A percentile compares a stretch with the other conserved stretches of the same genome.
These are phyloP conservation scores for Daldinia bambusicola DNA, from an alignment of 495 filamentous ascomycete species.

Conservation along the genomic window DNA sequence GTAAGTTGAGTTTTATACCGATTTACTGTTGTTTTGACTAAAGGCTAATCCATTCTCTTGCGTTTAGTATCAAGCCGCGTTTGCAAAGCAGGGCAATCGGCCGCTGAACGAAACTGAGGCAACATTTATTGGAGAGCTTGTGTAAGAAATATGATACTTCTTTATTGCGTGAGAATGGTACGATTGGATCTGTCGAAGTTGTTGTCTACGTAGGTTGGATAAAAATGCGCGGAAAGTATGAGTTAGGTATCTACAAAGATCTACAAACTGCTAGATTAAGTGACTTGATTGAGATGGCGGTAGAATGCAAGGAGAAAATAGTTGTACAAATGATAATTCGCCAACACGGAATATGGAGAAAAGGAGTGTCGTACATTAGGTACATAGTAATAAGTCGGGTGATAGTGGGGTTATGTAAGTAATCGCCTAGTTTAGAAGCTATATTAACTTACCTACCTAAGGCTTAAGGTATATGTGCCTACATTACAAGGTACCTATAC, in stretches of 20 bases:
- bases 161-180: conserved; percentile 19
- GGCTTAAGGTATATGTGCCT: no score
- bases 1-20: conserved; percentile 46
- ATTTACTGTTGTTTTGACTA: no score
- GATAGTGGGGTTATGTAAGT: conserved; percentile 31
- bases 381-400: conserved; percentile 4
- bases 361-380: conserved; percentile 3
- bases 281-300: background rate
- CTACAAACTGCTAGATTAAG: conserved; percentile 25
- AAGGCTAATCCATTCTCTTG: conserved; percentile 19
- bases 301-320: conserved; percentile 12
- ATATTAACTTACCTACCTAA: no score
- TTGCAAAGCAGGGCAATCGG: conserved; percentile 29
- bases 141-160: conserved; percentile 32
- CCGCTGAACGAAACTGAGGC: conserved; percentile 39
- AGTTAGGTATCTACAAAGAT: no score
- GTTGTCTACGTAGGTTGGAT: no score
- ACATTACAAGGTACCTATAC: no score
- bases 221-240: no score
- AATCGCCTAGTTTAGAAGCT: background rate
- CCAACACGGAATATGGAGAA: conserved; percentile 20
- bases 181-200: conserved; percentile 17
- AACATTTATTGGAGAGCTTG: conserved; percentile 42
- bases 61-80: conserved; percentile 49
- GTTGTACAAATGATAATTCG: conserved; percentile 20